Conservation (phyloP, 2,329 filamentous ascomycete genomes). For the Drechslerella coelobrocha region DNA sequence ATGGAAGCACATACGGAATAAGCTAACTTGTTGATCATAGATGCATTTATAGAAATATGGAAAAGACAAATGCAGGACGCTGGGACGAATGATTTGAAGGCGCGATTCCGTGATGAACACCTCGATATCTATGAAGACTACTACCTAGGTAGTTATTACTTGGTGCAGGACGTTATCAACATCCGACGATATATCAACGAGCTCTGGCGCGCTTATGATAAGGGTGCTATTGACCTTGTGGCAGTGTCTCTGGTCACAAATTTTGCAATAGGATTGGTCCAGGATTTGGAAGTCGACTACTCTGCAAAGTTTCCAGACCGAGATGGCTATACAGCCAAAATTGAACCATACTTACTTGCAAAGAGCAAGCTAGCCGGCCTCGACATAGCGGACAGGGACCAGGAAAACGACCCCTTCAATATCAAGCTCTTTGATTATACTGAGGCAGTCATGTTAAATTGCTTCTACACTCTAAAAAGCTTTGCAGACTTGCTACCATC, state of each 20-base stretch:
- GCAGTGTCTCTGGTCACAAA: neutral
- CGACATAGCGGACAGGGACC: neutral
- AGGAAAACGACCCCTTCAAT: neutral
- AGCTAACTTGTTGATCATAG: no score
- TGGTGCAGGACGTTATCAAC: neutral
- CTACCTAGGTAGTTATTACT: slow-evolving; percentile 1
- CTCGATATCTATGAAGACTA: neutral
- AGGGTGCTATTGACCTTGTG: slow-evolving; percentile 1
- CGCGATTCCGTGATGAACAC: neutral
- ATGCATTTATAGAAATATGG: no score
- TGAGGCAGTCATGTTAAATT: neutral
- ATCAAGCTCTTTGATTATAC: neutral
- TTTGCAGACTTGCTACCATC: neutral
- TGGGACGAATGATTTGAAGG: neutral
- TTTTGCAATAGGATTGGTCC: slow-evolving; percentile 1
- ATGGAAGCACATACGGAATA: no score
- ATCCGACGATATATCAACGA: neutral
- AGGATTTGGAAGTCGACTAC: neutral
- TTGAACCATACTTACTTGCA: neutral
- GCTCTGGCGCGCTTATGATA: neutral
- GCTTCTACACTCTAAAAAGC: neutral
- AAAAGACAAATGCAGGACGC: neutral
- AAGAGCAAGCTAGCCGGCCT: neutral
- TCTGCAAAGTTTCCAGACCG: no score
- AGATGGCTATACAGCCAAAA: no score